These are phyloP conservation scores for Bolboschoenoplectus hybrid DNA, from an alignment of 202 grass and related monocot genomes.

Conservation along the genomic window DNA sequence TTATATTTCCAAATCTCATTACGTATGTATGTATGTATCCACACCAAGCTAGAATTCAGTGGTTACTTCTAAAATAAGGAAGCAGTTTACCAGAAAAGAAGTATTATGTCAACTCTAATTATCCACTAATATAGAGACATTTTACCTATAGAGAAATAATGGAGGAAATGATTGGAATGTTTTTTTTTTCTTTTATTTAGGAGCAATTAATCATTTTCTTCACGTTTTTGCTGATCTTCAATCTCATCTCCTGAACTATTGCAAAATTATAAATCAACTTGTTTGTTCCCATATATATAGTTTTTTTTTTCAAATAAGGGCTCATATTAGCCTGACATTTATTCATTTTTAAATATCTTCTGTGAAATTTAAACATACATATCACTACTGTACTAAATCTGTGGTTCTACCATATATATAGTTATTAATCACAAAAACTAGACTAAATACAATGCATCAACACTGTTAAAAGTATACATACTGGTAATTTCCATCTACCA, in stretches of 20 bases:
- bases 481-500: conserved; percentile 32
- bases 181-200: background rate
- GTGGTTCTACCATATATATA: background rate
- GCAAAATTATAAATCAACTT: background rate
- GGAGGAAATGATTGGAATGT: conserved; percentile 13
- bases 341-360: too few species aligned
- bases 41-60: background rate
- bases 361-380: too few species aligned
- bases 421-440: background rate
- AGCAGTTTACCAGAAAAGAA: conserved; percentile 7
- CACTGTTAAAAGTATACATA: background rate
- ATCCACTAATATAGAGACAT: conserved; percentile 14
- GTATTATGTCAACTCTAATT: background rate
- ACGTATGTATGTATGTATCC: background rate
- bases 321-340: too few species aligned
- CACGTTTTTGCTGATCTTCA: background rate
- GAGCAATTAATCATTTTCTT: background rate
- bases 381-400: too few species aligned
- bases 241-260: background rate
- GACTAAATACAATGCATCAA: background rate
- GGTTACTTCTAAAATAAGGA: background rate
- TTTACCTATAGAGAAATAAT: background rate
- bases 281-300: background rate
- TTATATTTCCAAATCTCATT: background rate
- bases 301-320: background rate